Evolutionary conservation across 2,329 filamentous ascomycete species (phyloP), one percentile per base, ranked within the genome.

Genomic region (Fusarium decemcellulare): DNA sequence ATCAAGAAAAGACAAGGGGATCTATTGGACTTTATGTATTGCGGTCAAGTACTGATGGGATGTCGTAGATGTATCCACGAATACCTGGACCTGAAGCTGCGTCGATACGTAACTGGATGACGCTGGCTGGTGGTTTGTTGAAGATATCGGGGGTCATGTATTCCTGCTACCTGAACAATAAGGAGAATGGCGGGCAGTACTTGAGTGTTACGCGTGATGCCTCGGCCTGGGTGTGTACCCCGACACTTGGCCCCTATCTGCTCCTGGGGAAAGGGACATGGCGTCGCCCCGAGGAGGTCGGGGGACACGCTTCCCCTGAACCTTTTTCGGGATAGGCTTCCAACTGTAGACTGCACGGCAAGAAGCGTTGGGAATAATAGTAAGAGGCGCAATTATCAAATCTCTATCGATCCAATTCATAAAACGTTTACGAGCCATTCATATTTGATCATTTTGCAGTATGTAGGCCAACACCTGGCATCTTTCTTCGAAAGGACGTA

Each of bases 261-360:
- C 12, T 14, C 9, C 1, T 2, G 9, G 8, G 3, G 1, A 12
- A 8, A 53, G 37, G 18, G 48, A 70, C 67, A 16, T 42, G 16
- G 42, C 23, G 23, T 23, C 23, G 14, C 48, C 43, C 23, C 48
- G 42, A 56, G 37, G 66, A 53, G 66, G 53, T 63, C 62, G 67
- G 62, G 47, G 57, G 40, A 39, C 58, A 57, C 40, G 53, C 53
- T 57, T 59, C 66, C 57, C 66, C 67, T 67, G 62, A 59, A 23
- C 51, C 51, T 42, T 23, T 32, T 56, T 23, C n/a, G 12, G 23
- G 39, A 27, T 32, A 61, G 42, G 47, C 55, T 57, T 57, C 55
- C 46, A 54, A 30, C 50, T 48, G 11, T 39, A 34, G 37, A 23
- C 23, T 43, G 51, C 14, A 43, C 23, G 23, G 37, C 29, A 32